Conservation (phyloP, 148 eudicot species). For the Camellia japonica region DNA sequence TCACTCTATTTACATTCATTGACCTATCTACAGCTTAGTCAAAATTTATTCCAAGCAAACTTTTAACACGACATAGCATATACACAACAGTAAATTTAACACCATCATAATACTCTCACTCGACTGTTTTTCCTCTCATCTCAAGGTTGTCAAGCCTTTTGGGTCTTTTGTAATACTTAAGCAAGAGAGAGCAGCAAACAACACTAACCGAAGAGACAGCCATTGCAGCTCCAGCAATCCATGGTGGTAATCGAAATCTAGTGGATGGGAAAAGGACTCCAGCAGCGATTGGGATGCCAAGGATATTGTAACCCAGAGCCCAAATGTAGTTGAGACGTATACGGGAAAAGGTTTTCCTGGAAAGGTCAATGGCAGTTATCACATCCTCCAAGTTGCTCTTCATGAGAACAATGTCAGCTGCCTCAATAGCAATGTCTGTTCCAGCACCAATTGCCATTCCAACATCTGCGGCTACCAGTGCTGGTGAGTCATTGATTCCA, state of each 20-base stretch:
- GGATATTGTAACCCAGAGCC: slow-evolving; percentile 86
- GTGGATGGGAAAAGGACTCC: slow-evolving; percentile 72
- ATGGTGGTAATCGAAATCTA: slow-evolving; percentile 78
- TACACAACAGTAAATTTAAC: not conserved
- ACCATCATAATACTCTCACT: slow-evolving; percentile 19
- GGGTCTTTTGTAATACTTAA: slow-evolving; percentile 78
- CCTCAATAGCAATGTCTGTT: slow-evolving; percentile 95
- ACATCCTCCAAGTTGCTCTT: slow-evolving; percentile 85
- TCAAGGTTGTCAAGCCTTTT: slow-evolving; percentile 56
- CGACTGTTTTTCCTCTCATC: slow-evolving; percentile 47
- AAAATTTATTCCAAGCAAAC: slow-evolving; percentile 3
- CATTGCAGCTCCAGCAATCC: slow-evolving; percentile 99
- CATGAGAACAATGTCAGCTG: slow-evolving; percentile 95
- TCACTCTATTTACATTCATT: not conserved
- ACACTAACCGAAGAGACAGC: slow-evolving; percentile 96
- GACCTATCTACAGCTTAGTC: not conserved
- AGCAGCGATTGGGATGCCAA: slow-evolving; percentile 84
- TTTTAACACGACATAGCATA: not conserved
- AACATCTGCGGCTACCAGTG: slow-evolving; percentile 94
- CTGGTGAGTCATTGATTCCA: slow-evolving; percentile 94
- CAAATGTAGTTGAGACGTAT: slow-evolving; percentile 84
- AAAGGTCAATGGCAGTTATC: slow-evolving; percentile 86
- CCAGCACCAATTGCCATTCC: slow-evolving; percentile 99
- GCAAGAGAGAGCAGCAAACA: slow-evolving; percentile 85
- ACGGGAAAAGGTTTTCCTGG: slow-evolving; percentile 73